Conservation (phyloP, 2,329 filamentous ascomycete genomes). For the Cryphonectria carpinicola region DNA sequence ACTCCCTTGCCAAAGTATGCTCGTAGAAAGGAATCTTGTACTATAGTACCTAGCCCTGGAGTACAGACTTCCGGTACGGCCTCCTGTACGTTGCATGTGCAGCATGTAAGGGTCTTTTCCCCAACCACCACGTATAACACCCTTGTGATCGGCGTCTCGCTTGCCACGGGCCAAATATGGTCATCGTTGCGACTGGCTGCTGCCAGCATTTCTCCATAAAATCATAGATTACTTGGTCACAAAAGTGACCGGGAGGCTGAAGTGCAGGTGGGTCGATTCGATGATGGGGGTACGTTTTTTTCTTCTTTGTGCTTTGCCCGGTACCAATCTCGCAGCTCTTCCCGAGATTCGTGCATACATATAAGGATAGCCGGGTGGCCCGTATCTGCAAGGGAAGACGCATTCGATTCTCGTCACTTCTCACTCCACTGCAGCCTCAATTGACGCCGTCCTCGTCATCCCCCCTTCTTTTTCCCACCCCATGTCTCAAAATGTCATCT, state of each 20-base stretch:
- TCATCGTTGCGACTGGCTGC: constrained; percentile 2
- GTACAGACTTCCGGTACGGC: not conserved
- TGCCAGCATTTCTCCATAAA: not conserved
- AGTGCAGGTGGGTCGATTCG: not conserved
- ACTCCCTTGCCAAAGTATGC: not conserved
- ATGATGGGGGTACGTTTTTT: too few relatives aligned
- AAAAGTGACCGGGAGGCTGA: not conserved
- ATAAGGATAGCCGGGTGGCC: constrained; percentile 14
- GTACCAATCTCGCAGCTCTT: constrained; percentile 13
- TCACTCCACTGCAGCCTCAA: constrained; percentile 10
- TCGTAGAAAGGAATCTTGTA: not conserved
- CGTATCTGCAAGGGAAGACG: constrained; percentile 22
- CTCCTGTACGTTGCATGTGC: not conserved
- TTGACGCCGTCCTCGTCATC: not conserved
- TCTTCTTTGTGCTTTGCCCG: constrained; percentile 8
- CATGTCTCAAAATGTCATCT: constrained; percentile 18
- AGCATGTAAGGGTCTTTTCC: not conserved
- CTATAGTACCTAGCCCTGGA: not conserved
- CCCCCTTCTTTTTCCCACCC: not conserved
- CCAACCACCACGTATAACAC: constrained; percentile 1
- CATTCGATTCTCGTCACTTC: constrained; percentile 15
- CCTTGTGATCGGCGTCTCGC: constrained; percentile 9
- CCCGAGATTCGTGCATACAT: constrained; percentile 1
- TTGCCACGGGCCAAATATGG: not conserved
- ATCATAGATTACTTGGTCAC: not conserved